Evolutionary conservation across 805 yeast species (phyloP), one percentile per base, ranked within the genome.

Genomic region (Lachancea sp.): DNA sequence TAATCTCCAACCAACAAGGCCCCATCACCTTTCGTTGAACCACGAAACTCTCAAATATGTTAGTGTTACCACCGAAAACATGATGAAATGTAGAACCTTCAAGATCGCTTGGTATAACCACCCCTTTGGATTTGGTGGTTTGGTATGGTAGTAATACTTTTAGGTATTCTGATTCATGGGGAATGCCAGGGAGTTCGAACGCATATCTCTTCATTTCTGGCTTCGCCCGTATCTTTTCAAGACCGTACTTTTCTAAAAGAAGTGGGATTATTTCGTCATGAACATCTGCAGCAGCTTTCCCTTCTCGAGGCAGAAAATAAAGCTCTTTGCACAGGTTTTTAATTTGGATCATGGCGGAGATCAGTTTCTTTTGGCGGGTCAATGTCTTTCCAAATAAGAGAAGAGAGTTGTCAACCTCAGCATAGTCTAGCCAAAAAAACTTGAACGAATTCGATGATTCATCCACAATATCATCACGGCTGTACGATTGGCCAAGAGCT

Each of bases 1-100:
- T 68, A 38, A 92, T 70, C 36, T 83, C 83, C 38, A 92, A 67
- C 98, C 98, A 92, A 60, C 97, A 88, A 3, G 98, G 98, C 8
- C 98, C 98, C 96, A 87, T 89, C 33, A 92, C 72, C 50, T 82
- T 80, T 51, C 84, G 72, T 59, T 81, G 86, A 19, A 89, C 53
- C 8, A 87, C 92, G 61, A 92, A 87, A 9, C 85, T 72, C 66
- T 92, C 98, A 59, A 92, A 88, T 18, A 85, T 68, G 41, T 72
- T 72, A 2, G 92, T 61, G 44, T 70, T 75, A 2, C 85, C 70
- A 36, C 97, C 97, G 65, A 88, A 87, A 2, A 87, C 85, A 42
- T 76, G 82, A 8, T 71, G 65, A 56, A 84, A 88, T 0, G 94
- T 83, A 34, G 76, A 79, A 46, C 96, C 95, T 47, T 75, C 76